Evolutionary conservation across 163 green algal genomes (phyloP), one percentile per base, ranked within the genome.

Genomic region (Chlorella variabilis): DNA sequence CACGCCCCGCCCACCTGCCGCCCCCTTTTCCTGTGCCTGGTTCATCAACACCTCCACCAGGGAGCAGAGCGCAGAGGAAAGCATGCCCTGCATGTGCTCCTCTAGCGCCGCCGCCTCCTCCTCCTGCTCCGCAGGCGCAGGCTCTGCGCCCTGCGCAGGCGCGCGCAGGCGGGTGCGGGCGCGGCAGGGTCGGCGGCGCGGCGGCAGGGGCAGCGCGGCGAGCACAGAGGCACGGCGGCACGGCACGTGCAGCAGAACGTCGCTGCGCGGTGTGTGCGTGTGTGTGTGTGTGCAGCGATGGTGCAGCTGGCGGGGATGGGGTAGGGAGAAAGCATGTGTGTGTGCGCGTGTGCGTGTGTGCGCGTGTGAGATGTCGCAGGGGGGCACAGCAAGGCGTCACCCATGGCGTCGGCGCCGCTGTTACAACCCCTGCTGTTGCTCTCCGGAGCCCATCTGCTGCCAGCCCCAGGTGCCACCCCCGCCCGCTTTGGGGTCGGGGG

Each of bases 31-130:
- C 9, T 83, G 86, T 2, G 77, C 84, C 21, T 66, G 56, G 54
- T 65, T 80, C 77, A 95, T 80, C 38, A 93, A 68, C 82, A 91
- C 86, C 86, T 98, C 94, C 20, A 90, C 90, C 23, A 96, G 84
- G 2, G 86, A 83, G 83, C 93, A 97, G 56, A 97, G 84, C 23
- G 92, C 92, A 62, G 76, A 80, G 68, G 38, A 59, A 27, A 86
- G 82, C 75, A 70, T 66, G 17, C 78, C 78, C 38, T 80, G 27
- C 36, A 94, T 77, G 63, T 87, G 86, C 21, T 83, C 56, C 38
- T 58, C 78, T 3, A 86, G 36, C 27, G 48, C 69, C 31, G 78
- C 77, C 17, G 38, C 83, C 27, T 71, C 75, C 13, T 62, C 75
- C 15, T 51, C 75, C 61, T 39, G 29, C 4, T 23, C 29, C 61